Evolutionary conservation across 1,284 basidiomycete species (phyloP), one percentile per base, ranked within the genome.

Genomic region (Leccinum brunneo-olivaceum): DNA sequence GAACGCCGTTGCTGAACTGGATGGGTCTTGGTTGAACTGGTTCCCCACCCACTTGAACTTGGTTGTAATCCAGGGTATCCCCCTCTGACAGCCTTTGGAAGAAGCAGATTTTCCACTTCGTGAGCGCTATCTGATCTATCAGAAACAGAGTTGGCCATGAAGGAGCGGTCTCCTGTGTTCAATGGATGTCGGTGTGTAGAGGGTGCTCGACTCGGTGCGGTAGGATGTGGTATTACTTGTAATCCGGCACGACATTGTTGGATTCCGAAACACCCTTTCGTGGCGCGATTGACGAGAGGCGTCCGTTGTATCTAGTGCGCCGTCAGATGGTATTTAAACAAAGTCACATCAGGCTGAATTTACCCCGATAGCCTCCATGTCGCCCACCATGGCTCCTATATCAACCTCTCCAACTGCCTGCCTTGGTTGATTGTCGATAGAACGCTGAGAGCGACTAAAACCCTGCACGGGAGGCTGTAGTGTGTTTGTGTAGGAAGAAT

Each of bases 341-440:
- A 7, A 5, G 9, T 20, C 2, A 29, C 35, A 6, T 25, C 19
- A 30, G 29, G 15, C 12, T 15, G 25, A 28, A 50, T 69, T 45
- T 61, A 84, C 84, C 47, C 80, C 77, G 47, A 68, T 77, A 5
- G 74, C 71, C 55, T 86, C 81, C 78, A 87, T 82, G n/a, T 76
- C 76, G 3, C 75, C 79, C 7, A 82, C 73, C 5, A 81, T 74
- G 18, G 72, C 72, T 24, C 70, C 75, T 15, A 82, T 60, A 53
- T 77, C 73, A 24, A 74, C 63, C 28, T 53, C 57, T 36, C 52
- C 56, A n/a, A 43, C 34, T 2, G 18, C 12, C 28, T 43, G 50
- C 41, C 62, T 63, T 5, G 43, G 27, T 2, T 49, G 57, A 34
- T 35, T 48, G 27, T 56, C 55, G 16, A 54, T 48, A 37, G 51